A percentile compares a stretch with the other conserved stretches of the same genome.
Conservation (phyloP, 129 eudicot genomes). For the Flaveria bidentis region DNA sequence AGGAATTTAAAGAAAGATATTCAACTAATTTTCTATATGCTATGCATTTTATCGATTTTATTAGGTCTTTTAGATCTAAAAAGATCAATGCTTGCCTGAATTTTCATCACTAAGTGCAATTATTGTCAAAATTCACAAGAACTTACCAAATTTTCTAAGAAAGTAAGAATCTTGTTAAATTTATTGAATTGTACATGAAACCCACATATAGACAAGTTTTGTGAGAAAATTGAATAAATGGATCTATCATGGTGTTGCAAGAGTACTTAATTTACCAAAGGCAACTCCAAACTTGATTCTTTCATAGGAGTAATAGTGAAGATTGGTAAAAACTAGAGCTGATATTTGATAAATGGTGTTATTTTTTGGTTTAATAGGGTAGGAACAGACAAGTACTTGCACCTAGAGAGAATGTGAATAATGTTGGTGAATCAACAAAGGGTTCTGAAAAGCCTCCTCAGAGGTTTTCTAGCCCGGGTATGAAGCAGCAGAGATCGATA, state of each 20-base stretch:
- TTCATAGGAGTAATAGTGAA: not conserved
- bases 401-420: conserved; percentile 51
- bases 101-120: not conserved
- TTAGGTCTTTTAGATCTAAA: too few species aligned
- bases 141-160: not conserved
- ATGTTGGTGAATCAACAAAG: conserved; percentile 34
- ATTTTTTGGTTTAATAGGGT: conserved; percentile 31
- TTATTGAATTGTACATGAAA: not conserved
- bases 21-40: too few species aligned
- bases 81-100: too few species aligned
- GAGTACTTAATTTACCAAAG: conserved; percentile 9
- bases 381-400: conserved; percentile 50
- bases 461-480: conserved; percentile 78
- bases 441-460: conserved; percentile 44
- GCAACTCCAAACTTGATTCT: not conserved
- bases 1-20: too few species aligned
- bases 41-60: too few species aligned
- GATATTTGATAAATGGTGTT: not conserved
- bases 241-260: not conserved
- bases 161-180: not conserved
- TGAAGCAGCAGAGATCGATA: conserved; percentile 39
- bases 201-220: not conserved
- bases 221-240: conserved; percentile 2
- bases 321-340: too few species aligned
- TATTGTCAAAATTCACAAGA: not conserved